Evolutionary conservation across 352 stramenopile species (phyloP), one percentile per base, ranked within the genome.

Genomic region (Blastocystis sp.): DNA sequence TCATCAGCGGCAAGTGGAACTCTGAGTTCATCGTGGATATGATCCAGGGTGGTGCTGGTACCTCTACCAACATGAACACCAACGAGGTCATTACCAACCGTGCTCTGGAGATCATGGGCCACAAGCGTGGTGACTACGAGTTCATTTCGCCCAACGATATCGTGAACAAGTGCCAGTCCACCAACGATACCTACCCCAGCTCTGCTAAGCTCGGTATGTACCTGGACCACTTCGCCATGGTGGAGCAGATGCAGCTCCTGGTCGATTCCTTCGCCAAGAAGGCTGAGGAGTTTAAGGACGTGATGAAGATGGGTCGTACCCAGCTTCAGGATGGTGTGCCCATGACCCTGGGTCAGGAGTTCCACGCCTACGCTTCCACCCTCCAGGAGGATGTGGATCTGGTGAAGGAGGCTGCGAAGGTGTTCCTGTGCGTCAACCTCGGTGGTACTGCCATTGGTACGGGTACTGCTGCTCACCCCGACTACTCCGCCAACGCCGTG

Each of bases 321-420:
- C 92, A 93, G 66, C 76, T 93, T 28, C 92, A 93, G 91, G 92
- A 93, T 90, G 92, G 91, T 14, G 93, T 92, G 95, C 45, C 94
- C 95, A 89, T 98, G 6, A 98, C 96, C n/a, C 92, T 98, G 24
- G 95, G 95, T 69, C 95, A 98, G 92, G 96, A 98, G 90, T 98
- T 98, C 91, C 94, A 92, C 54, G 96, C 95, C 66, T 98, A 98
- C 89, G 92, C 92, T 0, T 74, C 93, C 81, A 97, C 94, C 62
- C 92, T 91, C 21, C 92, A 96, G 84, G 98, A 98, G 91, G 96
- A 97, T 87, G 93, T 91, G 7, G 93, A 93, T 59, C 97, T 98
- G 91, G 95, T 95, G 11, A 90, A 92, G 93, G 62, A 84, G 59
- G 74, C 74, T 93, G 45, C 90, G 71, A 21, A 91, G 92, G 70